Percentiles rank a stretch among this genome's conserved stretches.
These are phyloP conservation scores for Scutellaria baicalensis DNA, from an alignment of 257 asterid genomes.

Conservation along the genomic window DNA sequence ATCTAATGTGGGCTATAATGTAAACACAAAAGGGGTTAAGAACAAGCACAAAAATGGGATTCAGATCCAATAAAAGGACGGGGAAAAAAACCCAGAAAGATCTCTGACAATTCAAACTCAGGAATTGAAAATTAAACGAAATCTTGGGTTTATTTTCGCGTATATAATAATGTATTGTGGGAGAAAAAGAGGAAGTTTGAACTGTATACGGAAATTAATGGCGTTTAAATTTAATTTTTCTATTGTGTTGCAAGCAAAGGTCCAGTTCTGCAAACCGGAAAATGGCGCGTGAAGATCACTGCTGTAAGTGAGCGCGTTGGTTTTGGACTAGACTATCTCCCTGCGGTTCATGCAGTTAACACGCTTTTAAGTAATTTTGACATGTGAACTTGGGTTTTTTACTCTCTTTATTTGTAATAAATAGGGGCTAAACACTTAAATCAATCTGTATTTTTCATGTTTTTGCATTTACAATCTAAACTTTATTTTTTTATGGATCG, in stretches of 20 bases:
- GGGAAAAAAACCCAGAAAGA: slow-evolving; percentile 3
- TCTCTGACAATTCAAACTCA: slow-evolving; percentile 27
- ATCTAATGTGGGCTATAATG: background rate
- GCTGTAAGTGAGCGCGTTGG: slow-evolving; percentile 6
- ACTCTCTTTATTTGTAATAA: no score
- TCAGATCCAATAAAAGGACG: slow-evolving; percentile 28
- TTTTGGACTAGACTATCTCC: background rate
- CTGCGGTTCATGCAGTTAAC: background rate
- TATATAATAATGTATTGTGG: slow-evolving; percentile 4
- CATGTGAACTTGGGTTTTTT: no score
- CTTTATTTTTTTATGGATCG: no score
- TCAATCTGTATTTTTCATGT: no score
- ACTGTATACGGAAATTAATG: slow-evolving; percentile 15
- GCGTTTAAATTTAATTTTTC: background rate
- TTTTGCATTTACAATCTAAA: no score
- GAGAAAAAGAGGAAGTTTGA: slow-evolving; percentile 9
- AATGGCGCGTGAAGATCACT: slow-evolving; percentile 17
- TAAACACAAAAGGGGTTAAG: slow-evolving; percentile 6
- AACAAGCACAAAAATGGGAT: slow-evolving; percentile 6
- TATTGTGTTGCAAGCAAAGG: background rate
- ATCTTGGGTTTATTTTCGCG: background rate
- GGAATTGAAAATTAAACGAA: slow-evolving; percentile 17
- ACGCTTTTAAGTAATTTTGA: no score
- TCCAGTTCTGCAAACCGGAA: slow-evolving; percentile 11
- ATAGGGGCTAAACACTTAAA: no score